Conservation (phyloP, 2,329 filamentous ascomycete species). For the Davidsoniella neocaledoniae region DNA sequence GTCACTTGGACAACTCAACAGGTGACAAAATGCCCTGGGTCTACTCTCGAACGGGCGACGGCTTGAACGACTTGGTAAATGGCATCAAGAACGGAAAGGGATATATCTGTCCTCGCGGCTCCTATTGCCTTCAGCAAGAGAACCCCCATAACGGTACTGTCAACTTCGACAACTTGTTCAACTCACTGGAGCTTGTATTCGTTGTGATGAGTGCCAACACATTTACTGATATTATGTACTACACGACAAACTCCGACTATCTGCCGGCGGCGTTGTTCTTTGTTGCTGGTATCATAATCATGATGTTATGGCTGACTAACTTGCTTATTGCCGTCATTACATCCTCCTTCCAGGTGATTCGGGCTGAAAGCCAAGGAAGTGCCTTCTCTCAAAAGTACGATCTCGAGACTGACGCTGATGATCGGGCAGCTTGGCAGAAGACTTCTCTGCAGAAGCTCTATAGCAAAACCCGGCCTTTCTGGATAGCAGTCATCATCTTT, state of each 20-base stretch:
- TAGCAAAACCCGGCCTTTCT: constrained; percentile 56
- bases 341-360: constrained; percentile 93
- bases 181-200: constrained; percentile 88
- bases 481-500: constrained; percentile 65
- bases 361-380: constrained; percentile 86
- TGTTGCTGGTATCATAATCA: constrained; percentile 61
- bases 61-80: constrained; percentile 30
- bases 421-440: constrained; percentile 22
- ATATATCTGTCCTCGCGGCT: constrained; percentile 71
- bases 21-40: constrained; percentile 52
- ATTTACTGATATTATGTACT: constrained; percentile 88
- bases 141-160: constrained; percentile 76
- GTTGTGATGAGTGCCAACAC: constrained; percentile 98
- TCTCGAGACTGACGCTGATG: constrained; percentile 46
- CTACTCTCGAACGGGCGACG: constrained; percentile 21
- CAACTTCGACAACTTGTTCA: constrained; percentile 85
- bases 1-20: constrained; percentile 48
- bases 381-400: constrained; percentile 41
- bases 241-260: constrained; percentile 82
- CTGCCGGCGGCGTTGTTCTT: constrained; percentile 68
- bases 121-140: constrained; percentile 59
- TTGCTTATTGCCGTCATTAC: constrained; percentile 93
- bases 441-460: constrained; percentile 53
- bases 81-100: constrained; percentile 52
- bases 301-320: constrained; percentile 94